These are phyloP conservation scores for Pugionium cornutum DNA, from an alignment of 345 rosid species.

Conservation along the genomic window DNA sequence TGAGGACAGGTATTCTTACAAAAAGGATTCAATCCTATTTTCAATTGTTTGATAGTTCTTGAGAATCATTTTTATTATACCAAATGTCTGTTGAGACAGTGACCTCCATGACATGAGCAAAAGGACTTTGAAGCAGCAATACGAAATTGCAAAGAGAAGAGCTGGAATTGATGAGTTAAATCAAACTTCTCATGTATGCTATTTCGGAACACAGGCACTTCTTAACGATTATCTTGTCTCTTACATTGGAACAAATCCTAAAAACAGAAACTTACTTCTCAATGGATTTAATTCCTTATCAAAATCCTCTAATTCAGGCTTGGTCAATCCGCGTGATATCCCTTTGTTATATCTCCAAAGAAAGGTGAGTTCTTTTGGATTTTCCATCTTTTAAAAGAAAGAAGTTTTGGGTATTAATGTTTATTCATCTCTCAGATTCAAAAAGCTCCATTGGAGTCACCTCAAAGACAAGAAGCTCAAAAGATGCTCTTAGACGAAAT, in stretches of 20 bases:
- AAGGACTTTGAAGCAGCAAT: slow-evolving; percentile 60
- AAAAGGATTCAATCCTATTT: not conserved
- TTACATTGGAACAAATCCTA: slow-evolving; percentile 29
- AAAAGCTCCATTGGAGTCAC: slow-evolving; percentile 44
- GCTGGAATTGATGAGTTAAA: slow-evolving; percentile 28
- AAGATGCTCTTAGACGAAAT: slow-evolving; percentile 38
- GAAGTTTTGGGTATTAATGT: not conserved
- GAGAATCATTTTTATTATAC: not conserved
- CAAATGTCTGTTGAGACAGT: slow-evolving; percentile 37
- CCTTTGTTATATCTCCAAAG: slow-evolving; percentile 44
- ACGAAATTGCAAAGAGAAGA: slow-evolving; percentile 52
- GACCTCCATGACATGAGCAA: slow-evolving; percentile 53
- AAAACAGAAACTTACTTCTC: slow-evolving; percentile 16
- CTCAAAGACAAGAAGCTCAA: slow-evolving; percentile 47
- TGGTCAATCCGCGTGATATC: slow-evolving; percentile 45
- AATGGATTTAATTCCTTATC: not conserved
- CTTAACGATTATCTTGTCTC: slow-evolving; percentile 32
- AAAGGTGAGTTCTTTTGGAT: slow-evolving; percentile 33
- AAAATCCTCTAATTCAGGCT: not conserved
- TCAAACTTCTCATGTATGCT: slow-evolving; percentile 55
- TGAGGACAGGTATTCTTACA: slow-evolving; percentile 61
- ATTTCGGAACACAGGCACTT: slow-evolving; percentile 51
- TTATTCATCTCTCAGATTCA: slow-evolving; percentile 37
- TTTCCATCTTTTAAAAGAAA: not conserved
- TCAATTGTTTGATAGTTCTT: slow-evolving; percentile 14